Conservation (phyloP, 495 filamentous ascomycete species). For the Paragyromitra xinjiangensis region DNA sequence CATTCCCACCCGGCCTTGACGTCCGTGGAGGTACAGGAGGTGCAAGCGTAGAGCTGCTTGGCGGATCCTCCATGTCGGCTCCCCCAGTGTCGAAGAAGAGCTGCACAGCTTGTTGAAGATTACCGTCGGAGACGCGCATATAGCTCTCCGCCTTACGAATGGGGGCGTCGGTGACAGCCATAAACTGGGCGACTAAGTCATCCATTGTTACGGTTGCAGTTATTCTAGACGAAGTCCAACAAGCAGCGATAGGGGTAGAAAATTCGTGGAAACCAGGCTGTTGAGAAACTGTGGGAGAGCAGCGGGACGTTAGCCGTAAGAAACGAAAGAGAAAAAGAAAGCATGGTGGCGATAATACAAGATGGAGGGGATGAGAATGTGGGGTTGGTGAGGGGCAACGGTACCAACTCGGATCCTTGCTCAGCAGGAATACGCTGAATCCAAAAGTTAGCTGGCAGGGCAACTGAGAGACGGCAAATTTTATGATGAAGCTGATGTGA, state of each 20-base stretch:
- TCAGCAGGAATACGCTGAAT: not conserved
- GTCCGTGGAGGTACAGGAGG: conserved; percentile 54
- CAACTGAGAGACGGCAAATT: not conserved
- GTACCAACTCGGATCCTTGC: conserved; percentile 35
- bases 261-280: conserved; percentile 5
- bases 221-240: conserved; percentile 18
- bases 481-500: conserved; percentile 16
- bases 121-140: conserved; percentile 79
- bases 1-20: not conserved
- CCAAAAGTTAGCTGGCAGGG: conserved; percentile 4
- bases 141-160: conserved; percentile 69
- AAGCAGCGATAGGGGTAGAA: not conserved
- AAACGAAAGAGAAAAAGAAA: conserved; percentile 27
- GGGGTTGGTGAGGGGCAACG: conserved; percentile 52
- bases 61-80: conserved; percentile 63
- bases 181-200: conserved; percentile 68
- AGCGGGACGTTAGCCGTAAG: conserved; percentile 17
- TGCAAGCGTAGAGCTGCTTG: conserved; percentile 60
- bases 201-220: conserved; percentile 65
- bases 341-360: conserved; percentile 30
- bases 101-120: conserved; percentile 84
- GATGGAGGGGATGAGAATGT: conserved; percentile 29
- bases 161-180: conserved; percentile 71
- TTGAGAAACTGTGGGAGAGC: conserved; percentile 20
- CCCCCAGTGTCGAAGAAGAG: conserved; percentile 86